Conservation (phyloP, 257 asterid species). For the Ilex aquifolium region DNA sequence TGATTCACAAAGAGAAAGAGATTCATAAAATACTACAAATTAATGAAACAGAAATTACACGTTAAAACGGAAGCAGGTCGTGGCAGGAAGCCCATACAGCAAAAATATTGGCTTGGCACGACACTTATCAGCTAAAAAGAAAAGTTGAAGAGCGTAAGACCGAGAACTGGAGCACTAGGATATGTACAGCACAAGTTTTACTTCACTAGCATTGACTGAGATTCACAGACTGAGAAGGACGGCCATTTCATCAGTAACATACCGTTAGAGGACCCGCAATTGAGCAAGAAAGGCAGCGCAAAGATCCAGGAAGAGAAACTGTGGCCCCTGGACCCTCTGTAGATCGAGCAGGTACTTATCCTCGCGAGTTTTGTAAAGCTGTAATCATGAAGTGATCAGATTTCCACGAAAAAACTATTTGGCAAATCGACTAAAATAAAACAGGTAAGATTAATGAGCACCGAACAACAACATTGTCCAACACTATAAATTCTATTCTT, state of each 20-base stretch:
- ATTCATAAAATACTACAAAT: no score
- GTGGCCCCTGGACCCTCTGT: constrained; percentile 88
- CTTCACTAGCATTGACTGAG: constrained; percentile 11
- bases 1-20: no score
- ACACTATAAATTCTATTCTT: no score
- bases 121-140: constrained; percentile 22
- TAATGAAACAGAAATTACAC: no score
- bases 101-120: constrained; percentile 30
- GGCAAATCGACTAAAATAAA: no score
- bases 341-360: constrained; percentile 85
- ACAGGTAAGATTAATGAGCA: constrained; percentile 5
- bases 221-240: constrained; percentile 5
- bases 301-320: constrained; percentile 72
- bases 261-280: constrained; percentile 65
- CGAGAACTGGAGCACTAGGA: constrained; percentile 18
- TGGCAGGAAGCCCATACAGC: neutral
- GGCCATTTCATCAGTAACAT: neutral
- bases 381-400: constrained; percentile 9
- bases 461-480: neutral
- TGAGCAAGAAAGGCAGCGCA: constrained; percentile 90
- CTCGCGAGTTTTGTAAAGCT: constrained; percentile 88
- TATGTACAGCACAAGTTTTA: constrained; percentile 39
- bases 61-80: no score
- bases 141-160: constrained; percentile 14
- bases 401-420: no score